Base-by-base conservation (phyloP, 2,329 filamentous ascomycete genomes). In the Diaporthe sp. region DNA sequence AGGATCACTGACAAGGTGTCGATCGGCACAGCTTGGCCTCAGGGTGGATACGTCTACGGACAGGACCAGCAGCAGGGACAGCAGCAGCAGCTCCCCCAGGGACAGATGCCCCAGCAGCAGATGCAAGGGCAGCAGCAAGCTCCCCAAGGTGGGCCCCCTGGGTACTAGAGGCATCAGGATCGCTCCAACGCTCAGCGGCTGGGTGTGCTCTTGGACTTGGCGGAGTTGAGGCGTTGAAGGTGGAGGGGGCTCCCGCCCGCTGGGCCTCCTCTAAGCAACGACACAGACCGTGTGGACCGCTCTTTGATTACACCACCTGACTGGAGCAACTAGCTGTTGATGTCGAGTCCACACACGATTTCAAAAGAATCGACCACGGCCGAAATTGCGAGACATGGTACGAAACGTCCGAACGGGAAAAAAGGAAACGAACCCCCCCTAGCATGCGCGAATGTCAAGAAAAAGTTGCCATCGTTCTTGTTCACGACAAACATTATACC, bases 11-110 rank as follows among this genome's bases (percentile, higher is more conserved):
- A 22, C 53, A 55, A 27, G 12, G 25, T 27, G 55, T 30, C 35
- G 37, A 42, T 68, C 73, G 73, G 35, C 22, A n/a, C 65, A 86
- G 85, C 83, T 66, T 86, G 80, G 80, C 73, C 74, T 22, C 70
- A 82, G 75, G 81, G 78, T 65, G 80, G 72, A 42, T 75, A 75
- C 37, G 65, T 68, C 68, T 75, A 75, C 44, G 74, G 74, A 27
- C 59, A 37, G 17, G 71, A 75, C 44, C 83, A 83, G 77, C 85
- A 84, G 75, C 81, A 82, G 65, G 76, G 75, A 44, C 81, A 79
- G 69, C 81, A 83, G 76, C 83, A 84, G 37, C 72, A 73, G 63
- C 32, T 68, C 7, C 51, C 59, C 10, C 74, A 75, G 47, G 66
- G 73, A 39, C 72, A 71, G 47, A 53, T 63, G 9, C 56, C 70